A percentile compares a stretch with the other conserved stretches of the same genome.
Evolutionary conservation across 345 rosid species (phyloP).

Genomic region (Salix suchowensis): DNA sequence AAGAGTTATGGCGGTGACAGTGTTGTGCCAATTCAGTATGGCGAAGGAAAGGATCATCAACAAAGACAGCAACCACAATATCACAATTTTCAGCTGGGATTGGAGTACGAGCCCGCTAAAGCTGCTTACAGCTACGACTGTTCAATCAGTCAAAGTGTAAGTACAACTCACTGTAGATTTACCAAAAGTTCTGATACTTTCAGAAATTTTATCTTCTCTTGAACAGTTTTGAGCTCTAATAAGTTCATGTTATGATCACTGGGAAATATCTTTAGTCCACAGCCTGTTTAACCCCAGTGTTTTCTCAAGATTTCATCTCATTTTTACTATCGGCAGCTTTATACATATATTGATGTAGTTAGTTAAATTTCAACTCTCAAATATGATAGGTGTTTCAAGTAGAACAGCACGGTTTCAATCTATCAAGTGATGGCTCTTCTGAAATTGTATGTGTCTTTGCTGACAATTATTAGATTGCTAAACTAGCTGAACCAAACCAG

Average conservation of each 20-base stretch:
- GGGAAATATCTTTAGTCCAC: background rate
- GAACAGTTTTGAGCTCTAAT: background rate
- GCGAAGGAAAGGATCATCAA: slow-evolving; percentile 43
- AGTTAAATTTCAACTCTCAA: background rate
- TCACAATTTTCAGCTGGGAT: slow-evolving; percentile 44
- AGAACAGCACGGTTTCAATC: background rate
- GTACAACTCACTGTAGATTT: background rate
- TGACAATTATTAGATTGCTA: background rate
- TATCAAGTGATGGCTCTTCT: background rate
- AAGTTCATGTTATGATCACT: background rate
- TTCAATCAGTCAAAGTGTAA: slow-evolving; percentile 54
- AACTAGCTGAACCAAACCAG: background rate
- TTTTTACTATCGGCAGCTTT: background rate
- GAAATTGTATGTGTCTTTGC: background rate
- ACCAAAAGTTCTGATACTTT: background rate
- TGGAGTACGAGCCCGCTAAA: slow-evolving; percentile 48
- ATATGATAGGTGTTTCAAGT: background rate
- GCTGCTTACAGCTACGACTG: slow-evolving; percentile 41
- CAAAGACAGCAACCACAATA: slow-evolving; percentile 21
- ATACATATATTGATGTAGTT: background rate
- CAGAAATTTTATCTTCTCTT: background rate
- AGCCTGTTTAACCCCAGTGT: background rate
- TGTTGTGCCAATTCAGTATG: slow-evolving; percentile 61
- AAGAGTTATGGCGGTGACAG: slow-evolving; percentile 58
- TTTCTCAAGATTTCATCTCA: background rate